Evolutionary conservation across 129 eudicot species (phyloP).

Genomic region (Flaveria linearis): DNA sequence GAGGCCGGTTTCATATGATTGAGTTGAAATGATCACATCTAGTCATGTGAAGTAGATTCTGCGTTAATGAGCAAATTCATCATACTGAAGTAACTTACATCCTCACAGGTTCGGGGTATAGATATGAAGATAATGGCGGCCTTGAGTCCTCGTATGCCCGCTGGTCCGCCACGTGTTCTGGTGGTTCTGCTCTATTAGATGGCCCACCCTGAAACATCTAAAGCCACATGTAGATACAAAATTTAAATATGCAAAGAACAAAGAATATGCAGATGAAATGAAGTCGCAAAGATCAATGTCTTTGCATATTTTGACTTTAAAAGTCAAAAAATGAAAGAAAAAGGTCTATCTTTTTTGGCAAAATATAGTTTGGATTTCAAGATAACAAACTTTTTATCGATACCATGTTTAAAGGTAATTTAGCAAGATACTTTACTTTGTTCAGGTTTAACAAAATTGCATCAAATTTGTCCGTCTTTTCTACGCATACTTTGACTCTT

Average conservation of each 20-base stretch:
- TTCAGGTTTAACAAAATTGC: background rate
- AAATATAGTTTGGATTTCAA: background rate
- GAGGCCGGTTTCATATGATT: background rate
- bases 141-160: constrained; percentile 69
- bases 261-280: constrained; percentile 10
- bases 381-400: background rate
- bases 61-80: background rate
- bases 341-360: background rate
- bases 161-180: constrained; percentile 65
- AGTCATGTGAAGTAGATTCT: background rate
- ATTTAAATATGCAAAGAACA: constrained; percentile 17
- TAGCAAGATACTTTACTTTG: background rate
- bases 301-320: background rate
- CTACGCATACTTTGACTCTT: constrained; percentile 29
- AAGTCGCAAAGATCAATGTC: background rate
- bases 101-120: constrained; percentile 58
- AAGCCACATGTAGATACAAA: constrained; percentile 21
- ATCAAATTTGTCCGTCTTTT: background rate
- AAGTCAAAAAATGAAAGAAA: background rate
- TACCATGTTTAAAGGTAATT: background rate
- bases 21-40: background rate
- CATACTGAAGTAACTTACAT: constrained; percentile 37
- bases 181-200: constrained; percentile 56
- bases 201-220: constrained; percentile 82
- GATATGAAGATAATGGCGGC: constrained; percentile 50